phyloP scores from a whole-genome alignment of 2,329 filamentous ascomycete genomes.

The Amesomyces nigricolor region DNA sequence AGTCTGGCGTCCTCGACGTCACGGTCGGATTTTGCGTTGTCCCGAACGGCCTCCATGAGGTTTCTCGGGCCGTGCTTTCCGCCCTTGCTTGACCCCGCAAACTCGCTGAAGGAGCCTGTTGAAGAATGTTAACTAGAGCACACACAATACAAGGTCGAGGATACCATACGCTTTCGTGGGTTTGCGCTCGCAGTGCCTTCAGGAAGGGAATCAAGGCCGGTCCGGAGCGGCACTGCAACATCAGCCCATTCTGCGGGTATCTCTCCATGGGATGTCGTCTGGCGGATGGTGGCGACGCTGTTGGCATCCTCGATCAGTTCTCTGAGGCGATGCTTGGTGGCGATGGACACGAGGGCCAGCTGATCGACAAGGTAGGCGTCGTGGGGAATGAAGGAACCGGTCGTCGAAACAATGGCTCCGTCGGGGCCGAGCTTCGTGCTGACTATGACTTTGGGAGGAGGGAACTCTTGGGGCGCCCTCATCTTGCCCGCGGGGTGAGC shows the following conservation, averaged over 20 bases:
- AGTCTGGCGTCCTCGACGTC: slow-evolving; percentile 68
- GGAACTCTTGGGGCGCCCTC: slow-evolving; percentile 44
- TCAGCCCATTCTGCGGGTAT: slow-evolving; percentile 72
- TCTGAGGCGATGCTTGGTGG: slow-evolving; percentile 72
- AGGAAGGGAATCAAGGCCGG: slow-evolving; percentile 34
- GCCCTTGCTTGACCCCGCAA: slow-evolving; percentile 29
- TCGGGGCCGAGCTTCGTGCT: slow-evolving; percentile 55
- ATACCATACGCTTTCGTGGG: slow-evolving; percentile 54
- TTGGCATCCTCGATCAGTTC: slow-evolving; percentile 73
- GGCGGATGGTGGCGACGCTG: slow-evolving; percentile 63
- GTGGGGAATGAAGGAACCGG: slow-evolving; percentile 65
- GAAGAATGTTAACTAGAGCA: slow-evolving; percentile 14
- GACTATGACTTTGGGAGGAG: slow-evolving; percentile 48
- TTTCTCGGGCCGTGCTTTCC: slow-evolving; percentile 39
- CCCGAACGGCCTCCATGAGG: slow-evolving; percentile 50
- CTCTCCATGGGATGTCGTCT: slow-evolving; percentile 71
- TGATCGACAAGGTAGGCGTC: slow-evolving; percentile 76
- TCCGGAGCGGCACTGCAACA: slow-evolving; percentile 54
- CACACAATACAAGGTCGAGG: slow-evolving; percentile 1
- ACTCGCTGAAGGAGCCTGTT: slow-evolving; percentile 37
- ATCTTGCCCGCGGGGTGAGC: slow-evolving; percentile 43
- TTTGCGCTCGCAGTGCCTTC: slow-evolving; percentile 50
- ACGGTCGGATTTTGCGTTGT: slow-evolving; percentile 60
- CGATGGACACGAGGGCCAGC: slow-evolving; percentile 73
- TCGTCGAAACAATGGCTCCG: slow-evolving; percentile 54